Conservation (phyloP, 2,329 filamentous ascomycete species). For the Leptographium radiaticola region DNA sequence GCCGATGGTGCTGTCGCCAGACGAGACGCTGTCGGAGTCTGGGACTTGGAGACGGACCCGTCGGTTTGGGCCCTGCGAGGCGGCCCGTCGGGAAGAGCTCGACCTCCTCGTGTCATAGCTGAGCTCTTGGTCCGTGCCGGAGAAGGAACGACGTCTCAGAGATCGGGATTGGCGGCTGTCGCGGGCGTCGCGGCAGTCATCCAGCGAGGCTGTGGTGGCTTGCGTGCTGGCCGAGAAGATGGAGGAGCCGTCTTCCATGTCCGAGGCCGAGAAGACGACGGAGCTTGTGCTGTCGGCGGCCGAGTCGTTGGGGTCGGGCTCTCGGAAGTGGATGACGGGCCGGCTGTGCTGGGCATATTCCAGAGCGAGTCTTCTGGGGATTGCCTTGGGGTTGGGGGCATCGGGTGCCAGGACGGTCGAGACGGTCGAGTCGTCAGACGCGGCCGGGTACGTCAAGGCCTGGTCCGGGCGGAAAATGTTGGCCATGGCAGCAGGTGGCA, state of each 20-base stretch:
- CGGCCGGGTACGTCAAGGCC: background rate
- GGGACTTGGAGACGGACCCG: background rate
- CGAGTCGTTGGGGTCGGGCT: background rate
- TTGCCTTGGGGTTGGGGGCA: background rate
- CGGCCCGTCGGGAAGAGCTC: background rate
- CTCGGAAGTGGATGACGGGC: background rate
- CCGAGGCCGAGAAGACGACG: background rate
- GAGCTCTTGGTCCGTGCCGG: background rate
- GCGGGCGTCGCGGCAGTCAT: background rate
- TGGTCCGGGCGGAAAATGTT: background rate
- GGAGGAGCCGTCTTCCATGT: constrained; percentile 1
- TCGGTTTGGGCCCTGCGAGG: background rate
- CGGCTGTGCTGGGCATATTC: background rate
- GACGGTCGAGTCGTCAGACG: background rate
- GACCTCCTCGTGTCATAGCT: background rate
- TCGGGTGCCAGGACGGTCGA: background rate
- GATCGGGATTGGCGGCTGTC: background rate
- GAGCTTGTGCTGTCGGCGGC: background rate
- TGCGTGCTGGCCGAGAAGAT: constrained; percentile 5
- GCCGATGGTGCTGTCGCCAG: background rate
- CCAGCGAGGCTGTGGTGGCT: constrained; percentile 3
- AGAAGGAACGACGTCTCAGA: background rate
- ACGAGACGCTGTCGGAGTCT: background rate
- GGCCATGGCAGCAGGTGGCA: too few species aligned
- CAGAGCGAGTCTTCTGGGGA: background rate